Base-by-base conservation (phyloP, 768 basidiomycete genomes). In the Hydnomerulius pinastri region DNA sequence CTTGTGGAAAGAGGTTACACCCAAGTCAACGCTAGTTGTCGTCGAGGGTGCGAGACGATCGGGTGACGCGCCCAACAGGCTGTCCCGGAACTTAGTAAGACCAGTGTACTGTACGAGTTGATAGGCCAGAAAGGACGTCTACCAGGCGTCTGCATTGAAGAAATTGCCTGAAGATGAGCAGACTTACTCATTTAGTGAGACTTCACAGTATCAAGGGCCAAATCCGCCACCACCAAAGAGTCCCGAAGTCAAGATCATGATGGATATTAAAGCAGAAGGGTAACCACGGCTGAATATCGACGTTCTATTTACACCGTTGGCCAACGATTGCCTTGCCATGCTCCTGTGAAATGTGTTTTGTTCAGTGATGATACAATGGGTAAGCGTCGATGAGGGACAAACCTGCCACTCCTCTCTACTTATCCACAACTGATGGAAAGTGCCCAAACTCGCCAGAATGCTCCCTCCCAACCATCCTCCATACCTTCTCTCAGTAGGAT, bases 371-470 rank as follows among this genome's bases (percentile, higher is more conserved):
- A 29, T 28, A 40, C 8, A 5, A 49, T 48, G 39, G 38, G 44
- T 35, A 23, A 5, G 17, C 33, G 23, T 50, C 17, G 41, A 52
- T 39, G 23, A 2, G 7, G 48, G 40, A 66, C 83, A 36, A 52
- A 90, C 92, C 81, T 90, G 83, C 87, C 91, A 95, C 61, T 96
- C 93, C 67, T 94, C 92, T 62, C 77, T 83, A 69, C 91, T 92
- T 63, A 96, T 93, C 93, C 93, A 95, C 43, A 95, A 74, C 59
- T 96, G 96, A 66, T 99, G 97, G 79, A 98, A 99, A 13, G 95
- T 98, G 20, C 97, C 97, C 62, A 98, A 71, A 63, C 90, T 93
- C 1, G 90, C 95, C 40, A 98, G 76, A 60, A 98, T 96, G 57
- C 90, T 93, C 24, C 96, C 97, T 10, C 97, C 97, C 6, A 99